phyloP scores from a whole-genome alignment of 2,329 filamentous ascomycete species.

The Colletotrichum orchidophilum region DNA sequence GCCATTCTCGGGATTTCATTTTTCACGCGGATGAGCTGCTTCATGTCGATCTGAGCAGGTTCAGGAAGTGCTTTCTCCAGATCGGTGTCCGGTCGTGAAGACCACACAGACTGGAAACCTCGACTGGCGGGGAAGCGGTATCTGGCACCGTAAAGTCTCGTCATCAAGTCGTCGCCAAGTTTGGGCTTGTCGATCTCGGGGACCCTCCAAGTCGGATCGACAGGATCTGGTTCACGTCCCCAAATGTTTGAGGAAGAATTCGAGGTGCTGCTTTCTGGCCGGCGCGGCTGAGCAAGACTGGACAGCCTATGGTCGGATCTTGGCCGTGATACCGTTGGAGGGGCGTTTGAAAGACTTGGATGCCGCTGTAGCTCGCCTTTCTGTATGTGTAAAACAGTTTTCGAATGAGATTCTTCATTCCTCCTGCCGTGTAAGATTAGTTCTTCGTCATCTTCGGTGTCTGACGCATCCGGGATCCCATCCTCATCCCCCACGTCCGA shows the following conservation, averaged over 20 bases:
- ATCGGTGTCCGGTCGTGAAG: conserved; percentile 23
- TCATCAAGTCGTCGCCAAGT: conserved; percentile 31
- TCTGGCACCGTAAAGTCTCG: conserved; percentile 10
- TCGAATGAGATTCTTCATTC: conserved; percentile 1
- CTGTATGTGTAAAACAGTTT: conserved; percentile 36
- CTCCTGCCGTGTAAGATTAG: conserved; percentile 35
- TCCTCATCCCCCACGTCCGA: conserved; percentile 29
- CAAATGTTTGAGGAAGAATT: conserved; percentile 20
- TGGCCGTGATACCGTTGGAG: neutral
- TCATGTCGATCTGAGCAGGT: conserved; percentile 10
- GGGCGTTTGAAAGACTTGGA: conserved; percentile 3
- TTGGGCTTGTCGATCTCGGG: conserved; percentile 45
- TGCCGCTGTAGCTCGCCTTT: neutral
- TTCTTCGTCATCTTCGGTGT: conserved; percentile 42
- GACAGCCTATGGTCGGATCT: conserved; percentile 31
- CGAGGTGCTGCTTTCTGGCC: conserved; percentile 34
- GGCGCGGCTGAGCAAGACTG: conserved; percentile 35
- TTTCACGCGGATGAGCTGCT: conserved; percentile 12
- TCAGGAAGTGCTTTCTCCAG: neutral
- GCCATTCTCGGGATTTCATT: conserved; percentile 9
- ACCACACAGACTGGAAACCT: conserved; percentile 32
- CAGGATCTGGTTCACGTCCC: conserved; percentile 32
- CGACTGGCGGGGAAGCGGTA: conserved; percentile 25
- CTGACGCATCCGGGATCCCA: conserved; percentile 28
- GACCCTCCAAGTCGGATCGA: conserved; percentile 50